Base-by-base conservation (phyloP, 768 basidiomycete genomes). In the Zangia roseola region DNA sequence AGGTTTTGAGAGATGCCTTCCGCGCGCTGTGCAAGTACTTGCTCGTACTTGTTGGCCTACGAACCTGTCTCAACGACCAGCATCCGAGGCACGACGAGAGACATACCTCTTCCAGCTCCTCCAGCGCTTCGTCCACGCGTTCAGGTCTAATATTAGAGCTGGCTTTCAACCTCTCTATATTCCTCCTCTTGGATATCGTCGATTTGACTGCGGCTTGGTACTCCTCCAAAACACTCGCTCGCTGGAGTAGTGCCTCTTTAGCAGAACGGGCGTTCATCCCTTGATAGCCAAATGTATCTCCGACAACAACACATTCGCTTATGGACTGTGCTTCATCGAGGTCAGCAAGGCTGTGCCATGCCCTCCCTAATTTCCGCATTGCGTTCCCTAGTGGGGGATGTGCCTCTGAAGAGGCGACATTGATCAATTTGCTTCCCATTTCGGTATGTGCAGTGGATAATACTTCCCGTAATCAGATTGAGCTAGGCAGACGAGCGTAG, bases 261-360 rank as follows among this genome's bases (percentile, higher is more conserved):
- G 97, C 97, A 17, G 94, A 91, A 38, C 88, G 80, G n/a, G 97
- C 93, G 61, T 99, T 98, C 72, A 94, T 77, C 17, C 94, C 91
- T 68, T 98, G 94, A 69, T 99, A 99, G 2, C 93, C 93, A 44
- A 98, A 73, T 0, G 92, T 87, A 69, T 99, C 97, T n/a, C 94
- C 94, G 23, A 99, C 71, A 36, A 97, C 86, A 24, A 98, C 91
- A 58, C 91, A 92, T 76, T 97, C 95, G 58, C 88, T 93, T 52
- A 93, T 89, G 26, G 91, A 84, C 69, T 97, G 91, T 4, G 92
- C 89, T 53, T 90, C 87, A 56, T 92, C 87, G 49, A 97, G 79
- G 62, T 94, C 94, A 3, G 91, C 84, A 14, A 94, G 69, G 63
- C 81, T 88, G 62, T 97, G 94, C 80, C 86, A 91, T 7, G 83